Conservation (phyloP, 495 filamentous ascomycete genomes). For the Penicillium soppii region DNA sequence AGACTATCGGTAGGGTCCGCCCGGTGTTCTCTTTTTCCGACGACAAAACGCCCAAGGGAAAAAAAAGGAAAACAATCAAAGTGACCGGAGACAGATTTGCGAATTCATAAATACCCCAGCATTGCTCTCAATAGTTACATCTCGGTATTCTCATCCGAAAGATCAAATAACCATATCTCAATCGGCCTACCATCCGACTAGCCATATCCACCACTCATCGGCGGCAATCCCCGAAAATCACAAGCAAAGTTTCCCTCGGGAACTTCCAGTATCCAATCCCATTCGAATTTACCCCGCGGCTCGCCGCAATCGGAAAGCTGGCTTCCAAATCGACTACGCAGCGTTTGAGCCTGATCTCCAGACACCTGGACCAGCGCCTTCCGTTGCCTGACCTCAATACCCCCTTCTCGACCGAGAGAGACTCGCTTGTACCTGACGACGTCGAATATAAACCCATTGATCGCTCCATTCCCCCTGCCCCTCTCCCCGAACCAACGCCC, state of each 20-base stretch:
- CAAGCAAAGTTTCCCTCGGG: constrained; percentile 23
- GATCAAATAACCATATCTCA: not conserved
- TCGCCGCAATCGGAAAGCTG: constrained; percentile 48
- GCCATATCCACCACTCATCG: constrained; percentile 1
- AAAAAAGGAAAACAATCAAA: not conserved
- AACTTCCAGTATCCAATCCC: constrained; percentile 23
- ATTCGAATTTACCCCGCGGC: constrained; percentile 34
- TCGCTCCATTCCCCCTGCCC: constrained; percentile 31
- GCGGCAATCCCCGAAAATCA: constrained; percentile 38
- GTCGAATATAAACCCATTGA: constrained; percentile 54
- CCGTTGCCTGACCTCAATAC: constrained; percentile 64
- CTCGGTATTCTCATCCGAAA: constrained; percentile 3
- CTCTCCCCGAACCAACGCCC: constrained; percentile 16
- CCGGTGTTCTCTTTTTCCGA: constrained; percentile 8
- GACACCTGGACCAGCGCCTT: constrained; percentile 67
- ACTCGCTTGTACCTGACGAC: constrained; percentile 54
- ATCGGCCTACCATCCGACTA: constrained; percentile 1
- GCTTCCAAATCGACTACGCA: constrained; percentile 59
- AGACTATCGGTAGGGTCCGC: constrained; percentile 17
- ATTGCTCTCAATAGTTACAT: not conserved
- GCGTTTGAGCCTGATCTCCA: constrained; percentile 75
- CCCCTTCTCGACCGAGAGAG: constrained; percentile 65
- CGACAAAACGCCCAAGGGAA: not conserved
- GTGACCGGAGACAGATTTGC: not conserved
- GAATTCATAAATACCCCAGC: not conserved